Base-by-base conservation (phyloP, 257 asterid species). In the Solanum habrochaites region DNA sequence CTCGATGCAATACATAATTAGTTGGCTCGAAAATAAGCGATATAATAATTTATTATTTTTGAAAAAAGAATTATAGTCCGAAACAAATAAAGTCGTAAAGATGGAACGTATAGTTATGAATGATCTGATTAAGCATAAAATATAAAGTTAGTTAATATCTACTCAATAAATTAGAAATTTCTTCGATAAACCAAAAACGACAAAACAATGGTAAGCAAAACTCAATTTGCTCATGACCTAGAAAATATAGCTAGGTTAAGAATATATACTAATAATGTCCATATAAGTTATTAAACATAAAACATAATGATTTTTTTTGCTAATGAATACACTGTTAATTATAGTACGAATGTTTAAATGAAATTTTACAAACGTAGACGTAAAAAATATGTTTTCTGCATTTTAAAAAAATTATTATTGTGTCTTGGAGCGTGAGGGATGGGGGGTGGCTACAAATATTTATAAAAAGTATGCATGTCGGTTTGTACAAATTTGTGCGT, bases 371-470 rank as follows among this genome's bases (percentile, higher is more conserved):
- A 56, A 56, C 20, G 8, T 18, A 70, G 77, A 70, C 77, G 42
- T 70, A 70, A 70, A 70, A 70, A 31, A 31, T 21, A 70, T 70
- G 8, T 70, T 32, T 31, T 31, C 77, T 70, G 42, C 66, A 58
- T 58, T 20, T 58, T 58, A 32, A 2, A 18, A 71, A 23, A 16
- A 13, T 49, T 29, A 71, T 52, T 49, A 29, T 31, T 29, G 20
- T 81, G 69, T 20, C 31, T 81, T 81, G 85, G 69, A 81, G 45
- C 1, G 21, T 80, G 85, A 80, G 43, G 84, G 62, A 25, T 77
- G 83, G 37, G 12, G 84, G 69, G 27, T 47, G 29, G 85, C 85
- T 81, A 81, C 85, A 81, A 81, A 49, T 81, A 81, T 81, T 81
- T 29, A 81, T 29, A 49, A 18, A 49, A 49, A 49, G 70, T 81